Evolutionary conservation across 2,329 filamentous ascomycete species (phyloP).

Genomic region (Coleophoma crateriformis): DNA sequence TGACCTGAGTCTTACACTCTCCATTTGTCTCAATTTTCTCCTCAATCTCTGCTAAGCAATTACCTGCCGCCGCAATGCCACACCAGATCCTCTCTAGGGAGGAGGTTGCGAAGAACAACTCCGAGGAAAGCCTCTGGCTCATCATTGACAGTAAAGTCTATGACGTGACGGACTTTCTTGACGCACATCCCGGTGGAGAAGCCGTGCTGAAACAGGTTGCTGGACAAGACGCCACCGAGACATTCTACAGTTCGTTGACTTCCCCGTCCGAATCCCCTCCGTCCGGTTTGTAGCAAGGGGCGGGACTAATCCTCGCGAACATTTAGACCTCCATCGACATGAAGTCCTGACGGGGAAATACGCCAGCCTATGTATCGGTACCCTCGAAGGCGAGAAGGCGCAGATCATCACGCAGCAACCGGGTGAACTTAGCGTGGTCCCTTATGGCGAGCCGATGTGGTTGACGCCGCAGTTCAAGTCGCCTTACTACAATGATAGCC

Average conservation of each 20-base stretch:
- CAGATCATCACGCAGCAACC: constrained; percentile 64
- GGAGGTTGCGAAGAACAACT: constrained; percentile 71
- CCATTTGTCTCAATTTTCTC: too few relatives aligned
- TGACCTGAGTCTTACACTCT: too few relatives aligned
- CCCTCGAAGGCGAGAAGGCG: constrained; percentile 67
- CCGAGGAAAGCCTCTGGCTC: constrained; percentile 72
- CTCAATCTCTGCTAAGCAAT: too few relatives aligned
- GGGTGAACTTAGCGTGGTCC: constrained; percentile 71
- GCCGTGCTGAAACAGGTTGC: constrained; percentile 76
- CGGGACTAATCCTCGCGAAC: neutral
- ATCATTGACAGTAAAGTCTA: constrained; percentile 86
- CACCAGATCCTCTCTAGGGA: constrained; percentile 39
- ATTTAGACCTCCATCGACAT: constrained; percentile 68
- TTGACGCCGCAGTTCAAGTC: constrained; percentile 69
- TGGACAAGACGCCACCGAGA: constrained; percentile 73
- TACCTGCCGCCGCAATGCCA: constrained; percentile 17
- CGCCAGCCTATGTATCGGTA: constrained; percentile 67
- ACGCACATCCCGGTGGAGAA: constrained; percentile 75
- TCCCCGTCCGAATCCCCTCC: too few relatives aligned
- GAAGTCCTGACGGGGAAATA: constrained; percentile 78
- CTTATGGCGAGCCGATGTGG: constrained; percentile 84
- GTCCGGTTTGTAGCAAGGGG: neutral
- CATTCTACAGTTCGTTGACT: constrained; percentile 66
- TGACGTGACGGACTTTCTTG: constrained; percentile 78
- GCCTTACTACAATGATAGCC: constrained; percentile 76